Conservation (phyloP, 2,329 filamentous ascomycete species). For the Penicillium nordicum region DNA sequence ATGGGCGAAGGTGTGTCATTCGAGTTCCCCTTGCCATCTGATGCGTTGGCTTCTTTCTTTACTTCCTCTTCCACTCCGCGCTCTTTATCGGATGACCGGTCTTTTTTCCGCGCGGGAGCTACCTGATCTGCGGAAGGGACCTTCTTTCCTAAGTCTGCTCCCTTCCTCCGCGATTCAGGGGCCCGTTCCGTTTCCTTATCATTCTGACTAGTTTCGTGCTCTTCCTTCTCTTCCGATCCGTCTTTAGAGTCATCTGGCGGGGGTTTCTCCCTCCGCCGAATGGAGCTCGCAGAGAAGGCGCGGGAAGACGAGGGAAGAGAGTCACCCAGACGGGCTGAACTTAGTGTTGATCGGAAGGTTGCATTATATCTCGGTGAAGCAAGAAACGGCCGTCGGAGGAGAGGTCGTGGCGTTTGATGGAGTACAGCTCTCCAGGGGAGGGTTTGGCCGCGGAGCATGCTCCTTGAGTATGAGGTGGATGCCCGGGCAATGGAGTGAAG, state of each 20-base stretch:
- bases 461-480: constrained; percentile 27
- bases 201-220: constrained; percentile 30
- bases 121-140: constrained; percentile 25
- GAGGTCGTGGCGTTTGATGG: constrained; percentile 47
- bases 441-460: constrained; percentile 63
- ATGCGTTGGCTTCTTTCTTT: constrained; percentile 37
- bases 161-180: constrained; percentile 41
- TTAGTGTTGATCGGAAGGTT: constrained; percentile 27
- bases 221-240: constrained; percentile 27
- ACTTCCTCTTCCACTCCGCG: constrained; percentile 38
- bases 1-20: constrained; percentile 48
- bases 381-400: constrained; percentile 34
- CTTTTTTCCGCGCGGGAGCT: constrained; percentile 39
- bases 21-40: constrained; percentile 48
- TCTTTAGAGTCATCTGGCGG: constrained; percentile 42
- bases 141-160: constrained; percentile 37
- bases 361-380: constrained; percentile 33
- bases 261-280: constrained; percentile 56
- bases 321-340: constrained; percentile 22
- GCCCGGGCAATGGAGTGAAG: background rate
- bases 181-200: constrained; percentile 45
- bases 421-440: constrained; percentile 64
- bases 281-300: constrained; percentile 46
- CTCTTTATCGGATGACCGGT: constrained; percentile 39
- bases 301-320: constrained; percentile 32